Conservation (phyloP, 164 flowering plant genomes). For the Nymphaea thermarum region DNA sequence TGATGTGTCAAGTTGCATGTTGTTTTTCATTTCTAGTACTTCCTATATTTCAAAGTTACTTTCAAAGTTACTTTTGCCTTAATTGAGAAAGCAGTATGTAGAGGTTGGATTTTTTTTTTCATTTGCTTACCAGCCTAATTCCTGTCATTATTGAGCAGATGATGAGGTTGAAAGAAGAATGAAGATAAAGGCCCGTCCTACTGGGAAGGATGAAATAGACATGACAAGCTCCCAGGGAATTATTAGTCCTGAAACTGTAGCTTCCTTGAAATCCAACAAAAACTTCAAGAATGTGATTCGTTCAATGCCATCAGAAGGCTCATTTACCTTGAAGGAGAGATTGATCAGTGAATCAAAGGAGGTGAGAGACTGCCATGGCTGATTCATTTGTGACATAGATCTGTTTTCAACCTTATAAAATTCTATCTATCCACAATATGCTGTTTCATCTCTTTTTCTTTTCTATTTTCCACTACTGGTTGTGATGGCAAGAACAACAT, state of each 20-base stretch:
- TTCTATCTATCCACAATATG: neutral
- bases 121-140: too few species aligned
- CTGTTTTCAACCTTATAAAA: neutral
- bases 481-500: neutral
- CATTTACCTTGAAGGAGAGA: constrained; percentile 22
- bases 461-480: too few species aligned
- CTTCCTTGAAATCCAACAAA: constrained; percentile 22
- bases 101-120: too few species aligned
- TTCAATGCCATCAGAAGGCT: constrained; percentile 29
- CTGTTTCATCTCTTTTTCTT: neutral
- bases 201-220: constrained; percentile 18
- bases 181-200: constrained; percentile 42
- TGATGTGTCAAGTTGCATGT: too few species aligned
- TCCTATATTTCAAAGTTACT: too few species aligned
- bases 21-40: too few species aligned
- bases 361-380: constrained; percentile 14
- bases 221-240: constrained; percentile 17
- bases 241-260: constrained; percentile 29
- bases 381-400: neutral
- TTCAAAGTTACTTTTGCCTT: too few species aligned
- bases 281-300: constrained; percentile 19
- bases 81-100: too few species aligned
- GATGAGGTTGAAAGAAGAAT: constrained; percentile 56
- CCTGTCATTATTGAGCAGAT: constrained; percentile 29
- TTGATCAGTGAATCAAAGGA: constrained; percentile 24